Evolutionary conservation across 805 yeast species (phyloP), one percentile per base, ranked within the genome.

Genomic region (Yueomyces sp.): DNA sequence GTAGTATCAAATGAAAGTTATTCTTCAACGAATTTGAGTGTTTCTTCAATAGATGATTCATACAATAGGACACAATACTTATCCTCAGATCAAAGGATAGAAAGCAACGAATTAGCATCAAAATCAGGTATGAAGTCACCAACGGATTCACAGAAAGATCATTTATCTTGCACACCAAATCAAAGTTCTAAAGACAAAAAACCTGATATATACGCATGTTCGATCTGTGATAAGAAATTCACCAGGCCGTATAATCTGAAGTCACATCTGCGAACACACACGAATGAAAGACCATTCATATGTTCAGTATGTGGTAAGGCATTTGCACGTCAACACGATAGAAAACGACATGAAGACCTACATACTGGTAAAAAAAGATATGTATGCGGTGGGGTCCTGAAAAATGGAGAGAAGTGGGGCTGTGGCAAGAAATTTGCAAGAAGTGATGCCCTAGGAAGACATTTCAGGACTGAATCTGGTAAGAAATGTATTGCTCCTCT

Each of bases 211-310:
- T 60, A 56, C 61, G 81, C 81, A 2, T 90, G 97, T 60, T 78
- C 79, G 46, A 63, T 84, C 38, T 90, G 98, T 63, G 87, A 79
- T 37, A 87, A 86, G 62, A 67, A 80, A 41, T 90, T 90, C 59
- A 90, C 97, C 2, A 67, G 97, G 44, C 95, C 96, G 0, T 92
- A 92, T 61, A 92, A 92, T 57, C 68, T 90, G 51, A 85, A 90
- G 52, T 85, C 95, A 0, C 98, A 90, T 63, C 66, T 84, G 56
- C 69, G 96, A 46, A 90, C 97, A 0, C 98, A 85, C 59, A 83
- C 94, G 0, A 82, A 82, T 56, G 94, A 84, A 55, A 65, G 87
- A 43, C 94, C 92, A 4, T 84, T 76, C 54, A 68, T 76, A 5
- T 84, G 94, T 61, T 66, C 72, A 11, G 69, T 74, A 3, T 84